A percentile compares a stretch with the other conserved stretches of the same genome.
These are phyloP conservation scores for Periconia macrospinosa DNA, from an alignment of 2,329 filamentous ascomycete species.

Conservation along the genomic window DNA sequence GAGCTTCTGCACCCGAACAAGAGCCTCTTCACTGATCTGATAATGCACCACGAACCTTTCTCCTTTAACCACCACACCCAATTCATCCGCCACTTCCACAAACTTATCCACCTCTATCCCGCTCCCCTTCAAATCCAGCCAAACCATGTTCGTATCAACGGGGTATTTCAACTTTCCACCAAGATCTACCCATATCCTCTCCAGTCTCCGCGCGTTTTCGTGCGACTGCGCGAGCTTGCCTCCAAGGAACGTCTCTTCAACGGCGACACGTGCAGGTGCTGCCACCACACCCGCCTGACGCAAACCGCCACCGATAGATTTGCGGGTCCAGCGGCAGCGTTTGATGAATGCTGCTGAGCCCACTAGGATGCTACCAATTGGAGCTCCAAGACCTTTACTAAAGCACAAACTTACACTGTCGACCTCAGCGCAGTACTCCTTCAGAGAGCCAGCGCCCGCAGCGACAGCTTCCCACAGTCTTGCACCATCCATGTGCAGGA, in stretches of 20 bases:
- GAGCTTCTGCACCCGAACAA: slow-evolving; percentile 41
- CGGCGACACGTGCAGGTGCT: slow-evolving; percentile 72
- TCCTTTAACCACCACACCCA: slow-evolving; percentile 60
- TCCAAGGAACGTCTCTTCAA: slow-evolving; percentile 77
- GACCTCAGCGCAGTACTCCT: slow-evolving; percentile 69
- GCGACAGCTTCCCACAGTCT: slow-evolving; percentile 80
- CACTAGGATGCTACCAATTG: slow-evolving; percentile 75
- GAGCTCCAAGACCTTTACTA: slow-evolving; percentile 80
- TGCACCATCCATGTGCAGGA: slow-evolving; percentile 78
- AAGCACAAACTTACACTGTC: slow-evolving; percentile 80
- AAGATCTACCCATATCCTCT: slow-evolving; percentile 65
- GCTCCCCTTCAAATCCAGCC: slow-evolving; percentile 71
- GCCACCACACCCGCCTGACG: slow-evolving; percentile 76
- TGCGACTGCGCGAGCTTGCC: slow-evolving; percentile 66
- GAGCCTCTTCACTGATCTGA: slow-evolving; percentile 69
- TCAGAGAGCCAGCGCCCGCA: slow-evolving; percentile 66
- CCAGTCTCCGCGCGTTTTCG: slow-evolving; percentile 63
- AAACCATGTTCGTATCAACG: slow-evolving; percentile 90
- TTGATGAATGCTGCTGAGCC: slow-evolving; percentile 61
- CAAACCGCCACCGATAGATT: slow-evolving; percentile 78
- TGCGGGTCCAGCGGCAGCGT: slow-evolving; percentile 74
- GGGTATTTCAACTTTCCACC: slow-evolving; percentile 71
- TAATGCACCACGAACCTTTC: slow-evolving; percentile 70
- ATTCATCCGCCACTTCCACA: slow-evolving; percentile 57
- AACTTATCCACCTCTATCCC: slow-evolving; percentile 58